phyloP scores from a whole-genome alignment of 331 rosid species.

The Phaseolus coccineus region DNA sequence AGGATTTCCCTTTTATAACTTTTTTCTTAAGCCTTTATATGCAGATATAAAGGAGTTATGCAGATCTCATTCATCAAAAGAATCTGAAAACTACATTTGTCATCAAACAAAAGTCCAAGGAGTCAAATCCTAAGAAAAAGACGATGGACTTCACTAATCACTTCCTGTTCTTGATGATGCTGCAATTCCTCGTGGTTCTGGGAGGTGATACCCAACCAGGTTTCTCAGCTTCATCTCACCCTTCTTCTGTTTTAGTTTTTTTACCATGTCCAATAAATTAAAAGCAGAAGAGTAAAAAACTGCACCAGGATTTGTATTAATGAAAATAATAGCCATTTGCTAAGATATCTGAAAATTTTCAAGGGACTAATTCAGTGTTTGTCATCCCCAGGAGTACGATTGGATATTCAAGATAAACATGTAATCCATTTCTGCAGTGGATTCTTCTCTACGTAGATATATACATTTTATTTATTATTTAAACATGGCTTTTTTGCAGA shows the following conservation, averaged over 20 bases:
- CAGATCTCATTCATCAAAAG: background rate
- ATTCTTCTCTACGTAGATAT: slow-evolving; percentile 22
- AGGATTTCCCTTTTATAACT: background rate
- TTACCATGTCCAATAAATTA: background rate
- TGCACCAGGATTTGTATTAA: slow-evolving; percentile 16
- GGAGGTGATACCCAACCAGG: slow-evolving; percentile 42
- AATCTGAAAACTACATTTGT: slow-evolving; percentile 31
- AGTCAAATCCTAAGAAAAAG: slow-evolving; percentile 1
- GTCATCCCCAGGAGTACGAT: slow-evolving; percentile 56
- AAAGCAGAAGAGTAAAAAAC: background rate
- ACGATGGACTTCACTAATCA: slow-evolving; percentile 32
- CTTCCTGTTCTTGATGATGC: slow-evolving; percentile 38
- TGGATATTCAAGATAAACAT: slow-evolving; percentile 72
- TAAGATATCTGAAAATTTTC: slow-evolving; percentile 14
- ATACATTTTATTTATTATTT: slow-evolving; percentile 2
- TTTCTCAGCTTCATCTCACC: slow-evolving; percentile 33
- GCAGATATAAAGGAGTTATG: background rate
- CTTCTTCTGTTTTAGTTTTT: no score
- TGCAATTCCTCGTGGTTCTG: slow-evolving; percentile 28
- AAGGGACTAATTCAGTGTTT: slow-evolving; percentile 43
- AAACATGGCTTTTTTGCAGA: background rate
- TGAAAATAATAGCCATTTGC: slow-evolving; percentile 5
- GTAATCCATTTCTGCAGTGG: slow-evolving; percentile 50
- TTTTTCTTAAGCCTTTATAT: slow-evolving; percentile 12
- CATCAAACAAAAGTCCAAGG: slow-evolving; percentile 28